Evolutionary conservation across 805 yeast genomes (phyloP).

Genomic region (Kazachstania martiniae): DNA sequence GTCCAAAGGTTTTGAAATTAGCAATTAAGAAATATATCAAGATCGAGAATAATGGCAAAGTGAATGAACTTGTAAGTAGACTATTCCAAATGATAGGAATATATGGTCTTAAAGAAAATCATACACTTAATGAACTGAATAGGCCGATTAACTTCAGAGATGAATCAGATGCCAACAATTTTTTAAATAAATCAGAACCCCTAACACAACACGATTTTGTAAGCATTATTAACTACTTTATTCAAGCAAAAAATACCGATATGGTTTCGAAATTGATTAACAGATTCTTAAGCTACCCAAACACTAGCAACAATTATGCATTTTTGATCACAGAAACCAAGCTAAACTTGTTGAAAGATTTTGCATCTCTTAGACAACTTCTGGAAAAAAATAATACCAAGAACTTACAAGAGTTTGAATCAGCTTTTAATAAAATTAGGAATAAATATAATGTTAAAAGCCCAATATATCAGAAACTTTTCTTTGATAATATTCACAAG

Average conservation of each 20-base stretch:
- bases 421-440: conserved; percentile 9
- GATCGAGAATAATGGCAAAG: conserved; percentile 16
- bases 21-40: conserved; percentile 28
- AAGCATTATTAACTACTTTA: conserved; percentile 17
- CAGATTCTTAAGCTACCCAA: conserved; percentile 14
- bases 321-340: conserved; percentile 16
- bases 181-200: conserved; percentile 20
- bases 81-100: conserved; percentile 18
- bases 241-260: conserved; percentile 9
- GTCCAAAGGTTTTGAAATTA: conserved; percentile 28
- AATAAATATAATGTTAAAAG: conserved; percentile 10
- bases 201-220: conserved; percentile 21
- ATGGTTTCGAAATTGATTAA: conserved; percentile 16
- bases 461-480: conserved; percentile 12
- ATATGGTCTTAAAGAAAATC: conserved; percentile 11
- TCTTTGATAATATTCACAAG: conserved; percentile 10
- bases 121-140: conserved; percentile 4
- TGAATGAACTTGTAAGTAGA: conserved; percentile 27
- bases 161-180: conserved; percentile 24
- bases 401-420: conserved; percentile 12
- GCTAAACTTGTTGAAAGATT: conserved; percentile 11
- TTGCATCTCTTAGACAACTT: background rate
- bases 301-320: conserved; percentile 9
- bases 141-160: conserved; percentile 9
- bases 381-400: background rate